Evolutionary conservation across 306 rosid genomes (phyloP), one percentile per base, ranked within the genome.

Genomic region (Adenanthera pavonina): DNA sequence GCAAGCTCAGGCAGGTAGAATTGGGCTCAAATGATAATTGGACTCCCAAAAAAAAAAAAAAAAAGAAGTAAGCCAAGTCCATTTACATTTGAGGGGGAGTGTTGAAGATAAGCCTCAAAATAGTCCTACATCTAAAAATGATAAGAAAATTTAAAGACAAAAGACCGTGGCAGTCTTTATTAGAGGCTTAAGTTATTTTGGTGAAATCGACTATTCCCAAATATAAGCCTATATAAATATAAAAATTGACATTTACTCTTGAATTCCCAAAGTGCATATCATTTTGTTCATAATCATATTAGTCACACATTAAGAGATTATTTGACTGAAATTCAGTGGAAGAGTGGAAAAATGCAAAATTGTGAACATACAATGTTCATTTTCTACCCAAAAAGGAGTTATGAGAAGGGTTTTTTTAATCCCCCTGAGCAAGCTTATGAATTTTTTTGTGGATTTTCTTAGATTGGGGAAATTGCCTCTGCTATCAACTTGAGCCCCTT

Each of bases 191-290:
- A 25, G 30, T 25, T 25, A 25, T 25, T 25, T 25, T 25, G 30
- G 30, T 25, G 30, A 25, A 25, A 25, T 25, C 0, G 30, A 25
- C 30, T 25, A 25, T 25, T 25, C 30, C 30, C 30, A 25, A 25
- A 25, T 25, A 25, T 25, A 25, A 25, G 30, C 30, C 30, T 25
- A 25, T 25, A 25, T 25, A 25, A 25, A 25, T 25, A 25, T 25
- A 25, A 25, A 25, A 25, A 25, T 25, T 25, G 1, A 25, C 30
- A 25, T 25, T 20, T 57, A 11, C 65, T 9, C 52, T n/a, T 16
- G 13, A 33, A 75, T 74, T 75, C 71, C 13, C 8, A 44, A 74
- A 74, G 40, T 59, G 71, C 13, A 57, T 43, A 15, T 76, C 17
- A 53, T 74, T 64, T 8, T 67, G 51, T 66, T 51, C 59, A 53